Evolutionary conservation across 345 rosid species (phyloP).

Genomic region (Viola odorata): DNA sequence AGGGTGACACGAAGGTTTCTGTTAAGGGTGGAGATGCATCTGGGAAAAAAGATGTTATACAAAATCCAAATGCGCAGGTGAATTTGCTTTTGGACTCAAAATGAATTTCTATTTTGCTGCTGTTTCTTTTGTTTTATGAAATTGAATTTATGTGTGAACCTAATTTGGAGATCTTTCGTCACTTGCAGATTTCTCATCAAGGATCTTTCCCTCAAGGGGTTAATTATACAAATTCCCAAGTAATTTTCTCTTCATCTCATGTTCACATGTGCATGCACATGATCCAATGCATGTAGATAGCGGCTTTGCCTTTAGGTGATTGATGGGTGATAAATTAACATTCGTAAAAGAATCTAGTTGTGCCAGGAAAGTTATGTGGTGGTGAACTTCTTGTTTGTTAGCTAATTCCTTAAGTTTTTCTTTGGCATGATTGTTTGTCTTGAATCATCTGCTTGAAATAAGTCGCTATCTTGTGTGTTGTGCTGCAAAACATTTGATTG

Average conservation of each 20-base stretch:
- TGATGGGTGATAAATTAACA: neutral
- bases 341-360: no score
- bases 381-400: no score
- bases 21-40: conserved; percentile 64
- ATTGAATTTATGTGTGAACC: neutral
- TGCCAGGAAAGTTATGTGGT: no score
- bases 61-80: conserved; percentile 56
- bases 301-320: neutral
- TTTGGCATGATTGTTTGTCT: no score
- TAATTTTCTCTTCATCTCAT: conserved; percentile 32
- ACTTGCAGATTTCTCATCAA: conserved; percentile 48
- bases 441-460: no score
- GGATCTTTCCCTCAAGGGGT: conserved; percentile 33
- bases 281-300: neutral
- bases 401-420: no score
- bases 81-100: neutral
- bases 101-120: neutral
- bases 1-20: conserved; percentile 88
- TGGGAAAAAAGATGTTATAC: conserved; percentile 49
- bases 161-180: conserved; percentile 7
- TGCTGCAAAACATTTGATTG: no score
- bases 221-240: conserved; percentile 31
- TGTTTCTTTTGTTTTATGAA: neutral
- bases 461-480: no score
- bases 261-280: conserved; percentile 10